Percentiles rank a stretch among this genome's conserved stretches.
phyloP scores from a whole-genome alignment of 768 basidiomycete genomes.

The Rhizopogon vinicolor region DNA sequence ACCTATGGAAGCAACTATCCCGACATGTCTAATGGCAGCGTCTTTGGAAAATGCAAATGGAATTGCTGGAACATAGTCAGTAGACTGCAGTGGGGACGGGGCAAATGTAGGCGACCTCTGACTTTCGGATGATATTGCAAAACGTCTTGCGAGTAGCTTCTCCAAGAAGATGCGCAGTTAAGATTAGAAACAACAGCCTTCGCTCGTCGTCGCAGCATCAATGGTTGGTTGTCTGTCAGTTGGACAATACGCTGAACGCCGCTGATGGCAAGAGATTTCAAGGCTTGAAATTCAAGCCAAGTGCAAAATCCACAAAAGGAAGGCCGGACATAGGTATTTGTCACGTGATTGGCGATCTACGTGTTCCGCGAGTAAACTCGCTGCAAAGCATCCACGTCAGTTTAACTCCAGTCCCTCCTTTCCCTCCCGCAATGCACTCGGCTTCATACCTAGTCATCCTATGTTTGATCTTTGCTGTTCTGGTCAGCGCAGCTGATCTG shows the following conservation, averaged over 20 bases:
- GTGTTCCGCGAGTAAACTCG: slow-evolving; percentile 11
- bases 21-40: slow-evolving; percentile 38
- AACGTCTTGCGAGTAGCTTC: slow-evolving; percentile 14
- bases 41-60: slow-evolving; percentile 47
- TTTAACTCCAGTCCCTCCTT: not conserved
- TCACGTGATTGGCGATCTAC: slow-evolving; percentile 28
- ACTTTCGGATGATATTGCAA: slow-evolving; percentile 32
- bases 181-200: not conserved
- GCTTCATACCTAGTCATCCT: slow-evolving; percentile 25
- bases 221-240: not conserved
- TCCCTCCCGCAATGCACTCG: slow-evolving; percentile 17
- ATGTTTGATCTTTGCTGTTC: slow-evolving; percentile 24
- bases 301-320: not conserved
- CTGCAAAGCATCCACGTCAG: slow-evolving; percentile 2
- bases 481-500: slow-evolving; percentile 56
- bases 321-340: not conserved
- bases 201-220: not conserved
- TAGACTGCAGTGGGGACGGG: not conserved
- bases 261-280: no score
- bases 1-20: slow-evolving; percentile 24
- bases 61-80: slow-evolving; percentile 34
- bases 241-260: not conserved
- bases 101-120: slow-evolving; percentile 27
- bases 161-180: not conserved
- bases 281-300: no score